Base-by-base conservation (phyloP, 2,329 filamentous ascomycete species). In the Graphilbum fragrans region DNA sequence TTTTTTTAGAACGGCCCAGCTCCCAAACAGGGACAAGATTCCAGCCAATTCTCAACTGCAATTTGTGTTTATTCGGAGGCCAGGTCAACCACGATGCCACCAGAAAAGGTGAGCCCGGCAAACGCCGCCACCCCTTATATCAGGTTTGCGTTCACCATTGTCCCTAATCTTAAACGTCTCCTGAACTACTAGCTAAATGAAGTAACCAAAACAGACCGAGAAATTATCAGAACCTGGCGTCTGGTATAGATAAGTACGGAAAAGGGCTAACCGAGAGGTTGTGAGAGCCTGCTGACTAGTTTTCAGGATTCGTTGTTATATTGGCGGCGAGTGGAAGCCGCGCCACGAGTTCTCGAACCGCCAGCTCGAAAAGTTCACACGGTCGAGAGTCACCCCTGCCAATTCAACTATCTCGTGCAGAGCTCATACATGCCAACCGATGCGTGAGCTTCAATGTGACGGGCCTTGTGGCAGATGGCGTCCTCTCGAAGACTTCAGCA, bases 401-500 rank as follows among this genome's bases (percentile, higher is more conserved):
- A 49, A 50, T 7, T 50, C 56, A 6, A 47, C 48, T 0, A 49
- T 61, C 19, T 46, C 52, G 4, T 62, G 60, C 49, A 45, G 51
- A 6, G 37, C 41, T 1, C 59, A 62, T 35, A 49, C 46, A 0
- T 41, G 43, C 8, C 45, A 52, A 20, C 38, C 31, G 0, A 34
- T 39, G 6, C 46, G 39, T 0, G 52, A 53, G 25, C 16, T 52
- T 5, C 29, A 47, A 35, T 57, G 55, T 43, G 31, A 55, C 8
- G 61, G 61, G 1, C 58, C 58, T 12, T 65, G 62, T 39, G 46
- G 44, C 29, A 43, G 44, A 5, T 47, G 43, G 42, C 54, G 53
- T 35, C 38, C 47, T 7, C 41, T 50, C 3, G 47, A 54, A 0
- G 41, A 46, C 5, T 65, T 63, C 49, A 63, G 59, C 47, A 58